A percentile compares a stretch with the other conserved stretches of the same genome.
phyloP scores from a whole-genome alignment of 192 early-diverging fungal species.

The Backusella tarrabulga region DNA sequence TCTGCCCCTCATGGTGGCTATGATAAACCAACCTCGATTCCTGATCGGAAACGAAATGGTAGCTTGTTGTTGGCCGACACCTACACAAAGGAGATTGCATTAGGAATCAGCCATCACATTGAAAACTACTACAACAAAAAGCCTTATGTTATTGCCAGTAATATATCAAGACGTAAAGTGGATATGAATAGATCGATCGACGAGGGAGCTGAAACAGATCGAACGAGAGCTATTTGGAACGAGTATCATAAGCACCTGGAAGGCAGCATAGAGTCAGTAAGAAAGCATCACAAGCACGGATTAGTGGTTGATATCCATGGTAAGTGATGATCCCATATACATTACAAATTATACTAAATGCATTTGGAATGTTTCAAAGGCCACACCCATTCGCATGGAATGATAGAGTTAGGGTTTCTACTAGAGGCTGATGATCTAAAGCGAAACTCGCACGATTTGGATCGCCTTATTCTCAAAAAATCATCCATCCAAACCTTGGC shows the following conservation, averaged over 20 bases:
- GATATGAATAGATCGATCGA: constrained; percentile 3
- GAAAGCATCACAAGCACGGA: neutral
- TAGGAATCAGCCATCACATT: neutral
- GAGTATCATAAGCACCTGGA: neutral
- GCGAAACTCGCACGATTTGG: neutral
- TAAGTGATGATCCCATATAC: neutral
- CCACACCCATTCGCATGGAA: neutral
- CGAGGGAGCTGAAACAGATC: neutral
- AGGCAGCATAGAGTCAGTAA: neutral
- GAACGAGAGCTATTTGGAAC: neutral
- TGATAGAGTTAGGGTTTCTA: constrained; percentile 6
- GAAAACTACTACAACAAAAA: neutral
- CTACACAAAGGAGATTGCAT: neutral
- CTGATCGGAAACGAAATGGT: neutral
- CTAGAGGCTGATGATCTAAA: neutral
- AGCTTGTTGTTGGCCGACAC: neutral
- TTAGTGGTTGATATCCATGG: constrained; percentile 10
- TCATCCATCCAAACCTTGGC: constrained; percentile 11
- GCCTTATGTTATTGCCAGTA: neutral
- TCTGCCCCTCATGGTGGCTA: constrained; percentile 6
- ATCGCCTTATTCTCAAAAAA: neutral
- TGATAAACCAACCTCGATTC: neutral
- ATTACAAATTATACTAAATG: neutral
- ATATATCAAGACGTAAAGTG: neutral
- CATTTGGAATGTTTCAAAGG: neutral